Evolutionary conservation across 1,139 yeast genomes (phyloP).

Genomic region (Zygoascus meyerae): DNA sequence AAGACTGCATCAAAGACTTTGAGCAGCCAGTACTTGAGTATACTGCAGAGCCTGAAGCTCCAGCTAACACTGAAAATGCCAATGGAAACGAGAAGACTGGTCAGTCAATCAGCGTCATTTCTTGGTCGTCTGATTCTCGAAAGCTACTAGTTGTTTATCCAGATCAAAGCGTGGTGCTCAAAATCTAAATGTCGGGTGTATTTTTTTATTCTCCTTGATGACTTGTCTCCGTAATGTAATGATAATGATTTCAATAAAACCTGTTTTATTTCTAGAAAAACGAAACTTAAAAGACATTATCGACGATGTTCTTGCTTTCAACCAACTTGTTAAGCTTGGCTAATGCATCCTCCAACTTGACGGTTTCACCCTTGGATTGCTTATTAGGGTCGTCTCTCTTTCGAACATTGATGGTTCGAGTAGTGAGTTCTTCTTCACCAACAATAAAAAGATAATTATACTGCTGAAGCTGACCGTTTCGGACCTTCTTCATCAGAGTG

Average conservation of each 20-base stretch:
- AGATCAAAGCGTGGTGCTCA: constrained; percentile 7
- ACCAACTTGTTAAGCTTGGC: constrained; percentile 47
- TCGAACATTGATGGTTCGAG: constrained; percentile 80
- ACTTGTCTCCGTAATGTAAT: neutral
- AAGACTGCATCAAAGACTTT: constrained; percentile 2
- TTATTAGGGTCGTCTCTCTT: constrained; percentile 82
- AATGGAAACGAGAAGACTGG: constrained; percentile 2
- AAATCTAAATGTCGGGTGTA: constrained; percentile 4
- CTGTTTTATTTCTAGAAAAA: neutral
- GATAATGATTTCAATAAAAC: constrained; percentile 4
- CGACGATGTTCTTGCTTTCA: constrained; percentile 18
- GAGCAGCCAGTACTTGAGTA: constrained; percentile 15
- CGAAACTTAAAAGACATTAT: constrained; percentile 19
- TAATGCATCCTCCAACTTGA: constrained; percentile 63
- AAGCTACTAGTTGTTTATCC: constrained; percentile 24
- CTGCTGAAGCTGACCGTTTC: constrained; percentile 88
- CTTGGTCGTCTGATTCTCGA: constrained; percentile 26
- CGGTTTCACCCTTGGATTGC: constrained; percentile 86
- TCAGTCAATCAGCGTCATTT: constrained; percentile 19
- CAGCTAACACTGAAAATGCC: constrained; percentile 7
- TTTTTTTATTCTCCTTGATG: neutral
- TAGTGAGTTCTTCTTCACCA: constrained; percentile 84
- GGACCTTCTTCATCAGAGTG: constrained; percentile 92
- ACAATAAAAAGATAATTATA: constrained; percentile 94
- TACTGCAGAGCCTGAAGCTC: constrained; percentile 10